Evolutionary conservation across 345 rosid species (phyloP).

Genomic region (Rhodomyrtus tomentosa): DNA sequence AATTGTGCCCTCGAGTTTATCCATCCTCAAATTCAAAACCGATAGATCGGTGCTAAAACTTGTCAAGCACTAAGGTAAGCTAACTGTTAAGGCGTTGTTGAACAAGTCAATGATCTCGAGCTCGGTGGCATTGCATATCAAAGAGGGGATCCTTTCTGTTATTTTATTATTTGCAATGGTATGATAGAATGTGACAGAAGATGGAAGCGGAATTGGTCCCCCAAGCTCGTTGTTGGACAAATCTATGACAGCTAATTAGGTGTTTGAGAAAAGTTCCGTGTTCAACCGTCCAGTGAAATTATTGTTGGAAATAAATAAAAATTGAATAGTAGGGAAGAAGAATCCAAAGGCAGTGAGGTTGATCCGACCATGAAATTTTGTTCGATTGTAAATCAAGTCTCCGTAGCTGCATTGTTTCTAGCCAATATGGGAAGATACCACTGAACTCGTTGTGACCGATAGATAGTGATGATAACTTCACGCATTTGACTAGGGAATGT

Average conservation of each 20-base stretch:
- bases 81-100: rapidly evolving
- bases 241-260: too few species aligned
- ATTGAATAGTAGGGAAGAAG: neutral
- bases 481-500: neutral
- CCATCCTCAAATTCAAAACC: neutral
- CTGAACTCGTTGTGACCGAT: rapidly evolving
- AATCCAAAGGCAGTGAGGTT: rapidly evolving
- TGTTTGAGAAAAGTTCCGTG: neutral
- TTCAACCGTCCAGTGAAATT: neutral
- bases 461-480: rapidly evolving
- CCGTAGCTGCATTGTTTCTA: rapidly evolving
- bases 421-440: neutral
- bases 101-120: neutral
- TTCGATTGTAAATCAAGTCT: rapidly evolving
- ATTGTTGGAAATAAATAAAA: neutral
- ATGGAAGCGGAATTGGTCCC: neutral
- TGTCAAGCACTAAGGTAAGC: neutral
- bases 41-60: neutral
- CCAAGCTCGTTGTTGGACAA: too few species aligned
- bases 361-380: neutral
- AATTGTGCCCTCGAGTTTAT: neutral
- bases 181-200: rapidly evolving
- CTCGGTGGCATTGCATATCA: neutral
- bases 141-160: neutral
- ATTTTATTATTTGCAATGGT: neutral